Evolutionary conservation across 73 alveolate species (phyloP), one percentile per base, ranked within the genome.

Genomic region (Stentor roeselii): DNA sequence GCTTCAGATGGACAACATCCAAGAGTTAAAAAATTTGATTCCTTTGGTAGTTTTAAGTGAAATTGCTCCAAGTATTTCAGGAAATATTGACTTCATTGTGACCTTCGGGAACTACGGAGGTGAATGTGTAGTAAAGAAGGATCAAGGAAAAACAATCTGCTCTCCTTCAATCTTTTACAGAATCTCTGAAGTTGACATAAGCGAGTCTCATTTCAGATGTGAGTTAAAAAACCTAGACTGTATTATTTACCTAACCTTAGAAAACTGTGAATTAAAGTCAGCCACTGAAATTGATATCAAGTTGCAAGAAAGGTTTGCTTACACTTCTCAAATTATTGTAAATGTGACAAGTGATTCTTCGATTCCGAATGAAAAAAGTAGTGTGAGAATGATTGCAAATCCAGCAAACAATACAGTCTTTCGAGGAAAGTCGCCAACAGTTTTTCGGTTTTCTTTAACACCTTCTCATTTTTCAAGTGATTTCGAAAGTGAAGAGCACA

Each of bases 11-110:
- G 37, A 67, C 34, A 67, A 67, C 34, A 34, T 67, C 34, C 37
- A 67, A 30, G 80, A 67, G 41, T 27, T 32, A 1, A 67, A 67
- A 67, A 67, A 36, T 34, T 67, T 67, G 80, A 27, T 30, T 15
- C 80, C 80, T 2, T 67, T 67, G 34, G 80, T 67, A 21, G 80
- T 32, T 67, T 67, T 67, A 32, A 40, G 34, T 27, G 80, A 67
- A 21, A 40, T 27, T 27, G 80, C 2, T 67, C 30, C 6, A 11
- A 6, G 21, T 50, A 11, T 50, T 50, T 50, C 6, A 6, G 21
- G 30, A 11, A 21, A 50, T 50, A 11, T 50, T 11, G 21, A 6
- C 6, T 6, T 50, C 6, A 50, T 11, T 11, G 67, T 50, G 6
- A 11, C 6, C 21, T 50, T 50, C 6, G 21, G 6, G 6, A 50